Evolutionary conservation across 805 yeast species (phyloP), one percentile per base, ranked within the genome.

Genomic region (Ogataea trehaloabstinens): DNA sequence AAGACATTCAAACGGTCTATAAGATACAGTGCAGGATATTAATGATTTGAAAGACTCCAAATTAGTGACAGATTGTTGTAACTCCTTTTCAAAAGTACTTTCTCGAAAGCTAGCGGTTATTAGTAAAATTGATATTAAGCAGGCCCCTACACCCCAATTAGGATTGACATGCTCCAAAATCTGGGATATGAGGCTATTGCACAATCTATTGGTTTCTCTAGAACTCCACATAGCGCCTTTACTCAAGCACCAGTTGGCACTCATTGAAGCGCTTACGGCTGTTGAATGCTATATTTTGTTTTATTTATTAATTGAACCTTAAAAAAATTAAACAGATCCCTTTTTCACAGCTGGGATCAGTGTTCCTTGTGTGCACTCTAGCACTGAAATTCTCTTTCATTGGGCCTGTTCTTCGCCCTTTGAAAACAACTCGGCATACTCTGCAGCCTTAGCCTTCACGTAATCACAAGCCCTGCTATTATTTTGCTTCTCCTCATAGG

Each of bases 371-470:
- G n/a, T n/a, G n/a, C n/a, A n/a, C n/a, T n/a, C n/a, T n/a, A n/a
- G n/a, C n/a, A n/a, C n/a, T n/a, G n/a, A n/a, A n/a, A n/a, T n/a
- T n/a, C n/a, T n/a, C n/a, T n/a, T n/a, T n/a, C n/a, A 22, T 22
- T n/a, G 13, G 17, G 8, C 30, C 30, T 27, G 7, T n/a, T 11
- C 17, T 8, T 27, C 30, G 16, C 13, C 13, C 6, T 27, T 27
- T 7, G 30, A 8, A 13, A 60, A 37, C 29, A 42, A 45, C 47
- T 62, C 59, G 8, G 63, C 66, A 53, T 73, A 89, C 55, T 87
- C 93, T 29, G 80, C 78, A 22, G 98, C 98, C 66, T 84, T 85
- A 15, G 95, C 87, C 70, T 88, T 90, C 38, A 90, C 96, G 46
- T 85, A 81, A 46, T 86, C 93, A 40, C 78, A 76, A 35, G 82